phyloP scores from a whole-genome alignment of 139 green algal species.

The Picochlorum sp. region DNA sequence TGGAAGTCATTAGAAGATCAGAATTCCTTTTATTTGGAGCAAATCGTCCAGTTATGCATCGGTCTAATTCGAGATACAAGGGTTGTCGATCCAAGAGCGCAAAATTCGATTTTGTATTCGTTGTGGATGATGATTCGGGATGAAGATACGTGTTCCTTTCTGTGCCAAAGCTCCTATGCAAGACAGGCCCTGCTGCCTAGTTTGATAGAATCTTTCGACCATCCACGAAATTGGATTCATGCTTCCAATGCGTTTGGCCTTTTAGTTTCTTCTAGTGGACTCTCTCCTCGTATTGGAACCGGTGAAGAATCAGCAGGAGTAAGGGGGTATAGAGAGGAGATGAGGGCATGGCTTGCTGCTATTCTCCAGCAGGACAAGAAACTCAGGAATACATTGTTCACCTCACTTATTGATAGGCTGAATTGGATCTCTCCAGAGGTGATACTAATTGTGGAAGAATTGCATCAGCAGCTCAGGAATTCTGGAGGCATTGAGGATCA shows the following conservation, averaged over 20 bases:
- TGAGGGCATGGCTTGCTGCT: neutral
- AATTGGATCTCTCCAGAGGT: conserved; percentile 84
- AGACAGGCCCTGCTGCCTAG: conserved; percentile 34
- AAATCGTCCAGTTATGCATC: neutral
- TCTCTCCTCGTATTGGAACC: neutral
- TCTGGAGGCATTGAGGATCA: neutral
- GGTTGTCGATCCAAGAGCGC: too few relatives aligned
- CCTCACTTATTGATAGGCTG: conserved; percentile 74
- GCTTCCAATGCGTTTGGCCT: conserved; percentile 14
- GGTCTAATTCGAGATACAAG: neutral
- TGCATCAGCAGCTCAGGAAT: neutral
- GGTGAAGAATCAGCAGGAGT: conserved; percentile 3
- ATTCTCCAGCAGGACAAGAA: neutral
- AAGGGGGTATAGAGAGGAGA: neutral
- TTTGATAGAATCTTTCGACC: conserved; percentile 52
- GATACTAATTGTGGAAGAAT: conserved; percentile 39
- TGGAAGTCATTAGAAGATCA: neutral
- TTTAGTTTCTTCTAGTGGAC: neutral
- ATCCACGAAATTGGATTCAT: conserved; percentile 9
- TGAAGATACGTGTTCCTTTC: neutral
- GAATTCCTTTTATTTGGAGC: neutral
- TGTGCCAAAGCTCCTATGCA: conserved; percentile 46
- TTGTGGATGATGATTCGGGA: neutral
- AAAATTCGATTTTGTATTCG: too few relatives aligned
- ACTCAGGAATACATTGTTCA: conserved; percentile 60